Base-by-base conservation (phyloP, 2,329 filamentous ascomycete species). In the Tetracladium maxilliforme region DNA sequence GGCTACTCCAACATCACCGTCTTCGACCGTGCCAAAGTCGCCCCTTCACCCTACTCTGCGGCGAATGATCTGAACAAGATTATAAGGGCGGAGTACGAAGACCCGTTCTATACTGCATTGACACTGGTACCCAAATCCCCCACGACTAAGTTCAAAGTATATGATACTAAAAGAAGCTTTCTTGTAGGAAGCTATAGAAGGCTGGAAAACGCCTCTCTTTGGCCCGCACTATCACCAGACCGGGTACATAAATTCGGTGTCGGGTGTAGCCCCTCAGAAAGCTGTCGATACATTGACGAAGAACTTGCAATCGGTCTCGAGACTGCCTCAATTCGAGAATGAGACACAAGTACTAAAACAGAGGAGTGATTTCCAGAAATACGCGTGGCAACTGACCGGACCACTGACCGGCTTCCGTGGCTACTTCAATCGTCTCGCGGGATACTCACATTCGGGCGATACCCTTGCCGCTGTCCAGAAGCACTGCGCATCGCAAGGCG, bases 51-150 rank as follows among this genome's bases (percentile, higher is more conserved):
- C 44, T 48, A 45, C 36, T 70, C 68, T 0, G 69, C 65, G 0
- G 66, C 56, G 12, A 66, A 68, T 30, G 65, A 73, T 33, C 39
- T 72, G 14, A 73, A 72, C 40, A 73, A 73, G 42, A 71, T 72
- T 28, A 50, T 72, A 18, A 54, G 66, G 3, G 63, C 58, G 5
- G 64, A 71, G 33, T 71, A 71, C 30, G 61, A 66, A 32, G 63
- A 70, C 30, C 48, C 52, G 0, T 67, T 65, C 28, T 70, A 72
- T 30, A 62, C 63, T 1, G 49, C 64, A 3, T 38, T 70, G 21
- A 56, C 64, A 2, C 43, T 59, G 27, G 56, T n/a, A n/a, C n/a
- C n/a, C n/a, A n/a, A n/a, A n/a, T n/a, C n/a, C n/a, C n/a, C n/a
- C n/a, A n/a, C n/a, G n/a, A n/a, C n/a, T 59, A 40, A 24, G 51